Evolutionary conservation across 2,329 filamentous ascomycete species (phyloP).

Genomic region (Xylariaceae sp.): DNA sequence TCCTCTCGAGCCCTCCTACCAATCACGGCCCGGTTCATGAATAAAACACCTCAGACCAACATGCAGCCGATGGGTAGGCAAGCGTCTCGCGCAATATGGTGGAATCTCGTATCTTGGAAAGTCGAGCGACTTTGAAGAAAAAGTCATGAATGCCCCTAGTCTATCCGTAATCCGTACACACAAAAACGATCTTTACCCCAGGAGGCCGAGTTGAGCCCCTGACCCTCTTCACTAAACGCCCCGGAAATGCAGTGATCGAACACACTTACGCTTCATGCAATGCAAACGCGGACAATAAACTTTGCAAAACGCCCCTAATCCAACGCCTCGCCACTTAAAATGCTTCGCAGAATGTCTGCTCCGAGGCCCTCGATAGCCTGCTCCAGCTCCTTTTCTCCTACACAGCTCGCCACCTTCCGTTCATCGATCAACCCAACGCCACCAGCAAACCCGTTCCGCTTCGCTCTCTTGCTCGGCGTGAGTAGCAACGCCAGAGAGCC

Average conservation of each 20-base stretch:
- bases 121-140: neutral
- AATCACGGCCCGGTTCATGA: neutral
- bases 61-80: neutral
- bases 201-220: neutral
- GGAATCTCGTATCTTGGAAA: neutral
- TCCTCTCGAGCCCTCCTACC: neutral
- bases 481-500: conserved; percentile 60
- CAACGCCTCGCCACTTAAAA: conserved; percentile 56
- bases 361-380: conserved; percentile 61
- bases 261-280: conserved; percentile 7
- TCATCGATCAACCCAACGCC: conserved; percentile 59
- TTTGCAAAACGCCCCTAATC: conserved; percentile 36
- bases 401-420: conserved; percentile 70
- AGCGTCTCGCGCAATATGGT: neutral
- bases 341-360: conserved; percentile 56
- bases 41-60: neutral
- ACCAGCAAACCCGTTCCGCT: conserved; percentile 46
- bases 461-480: conserved; percentile 66
- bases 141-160: too few species aligned
- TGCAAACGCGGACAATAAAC: neutral
- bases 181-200: neutral
- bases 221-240: conserved; percentile 5
- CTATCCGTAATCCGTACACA: too few species aligned
- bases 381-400: conserved; percentile 74
- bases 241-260: conserved; percentile 2